Conservation (phyloP, 495 filamentous ascomycete species). For the Penicillium ucsense region DNA sequence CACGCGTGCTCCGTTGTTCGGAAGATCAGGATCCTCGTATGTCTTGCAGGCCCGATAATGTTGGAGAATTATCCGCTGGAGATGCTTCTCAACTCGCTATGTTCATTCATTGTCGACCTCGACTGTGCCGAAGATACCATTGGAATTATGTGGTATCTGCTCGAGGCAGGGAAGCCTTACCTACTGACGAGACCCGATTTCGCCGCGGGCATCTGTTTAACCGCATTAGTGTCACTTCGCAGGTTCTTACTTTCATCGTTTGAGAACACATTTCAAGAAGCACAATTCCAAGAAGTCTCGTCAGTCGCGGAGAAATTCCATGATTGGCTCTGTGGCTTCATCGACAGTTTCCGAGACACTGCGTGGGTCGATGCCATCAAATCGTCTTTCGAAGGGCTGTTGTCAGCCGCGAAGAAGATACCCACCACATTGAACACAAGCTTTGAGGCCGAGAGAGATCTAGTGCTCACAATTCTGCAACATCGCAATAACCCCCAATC, state of each 20-base stretch:
- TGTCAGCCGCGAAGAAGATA: slow-evolving; percentile 50
- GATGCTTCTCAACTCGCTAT: slow-evolving; percentile 75
- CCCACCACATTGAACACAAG: slow-evolving; percentile 47
- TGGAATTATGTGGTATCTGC: slow-evolving; percentile 76
- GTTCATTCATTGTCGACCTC: slow-evolving; percentile 66
- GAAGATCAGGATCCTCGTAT: slow-evolving; percentile 73
- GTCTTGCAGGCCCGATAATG: slow-evolving; percentile 61
- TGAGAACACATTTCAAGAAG: slow-evolving; percentile 64
- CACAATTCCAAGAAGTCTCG: slow-evolving; percentile 60
- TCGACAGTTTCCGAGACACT: slow-evolving; percentile 45
- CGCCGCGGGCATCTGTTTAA: slow-evolving; percentile 65
- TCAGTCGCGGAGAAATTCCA: slow-evolving; percentile 58
- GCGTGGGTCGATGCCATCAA: slow-evolving; percentile 35
- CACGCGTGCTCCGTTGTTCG: slow-evolving; percentile 79
- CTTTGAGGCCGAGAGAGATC: slow-evolving; percentile 56
- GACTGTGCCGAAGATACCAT: slow-evolving; percentile 90
- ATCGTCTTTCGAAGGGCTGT: slow-evolving; percentile 52
- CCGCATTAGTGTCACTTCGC: slow-evolving; percentile 63
- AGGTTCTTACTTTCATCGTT: slow-evolving; percentile 60
- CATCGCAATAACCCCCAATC: slow-evolving; percentile 52
- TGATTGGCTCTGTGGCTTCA: slow-evolving; percentile 56
- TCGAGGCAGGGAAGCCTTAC: slow-evolving; percentile 57
- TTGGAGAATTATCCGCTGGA: slow-evolving; percentile 77
- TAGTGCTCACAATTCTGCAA: slow-evolving; percentile 64
- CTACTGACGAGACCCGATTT: slow-evolving; percentile 59